Evolutionary conservation across 139 green algal species (phyloP), one percentile per base, ranked within the genome.

Genomic region (Micractinium sp.): DNA sequence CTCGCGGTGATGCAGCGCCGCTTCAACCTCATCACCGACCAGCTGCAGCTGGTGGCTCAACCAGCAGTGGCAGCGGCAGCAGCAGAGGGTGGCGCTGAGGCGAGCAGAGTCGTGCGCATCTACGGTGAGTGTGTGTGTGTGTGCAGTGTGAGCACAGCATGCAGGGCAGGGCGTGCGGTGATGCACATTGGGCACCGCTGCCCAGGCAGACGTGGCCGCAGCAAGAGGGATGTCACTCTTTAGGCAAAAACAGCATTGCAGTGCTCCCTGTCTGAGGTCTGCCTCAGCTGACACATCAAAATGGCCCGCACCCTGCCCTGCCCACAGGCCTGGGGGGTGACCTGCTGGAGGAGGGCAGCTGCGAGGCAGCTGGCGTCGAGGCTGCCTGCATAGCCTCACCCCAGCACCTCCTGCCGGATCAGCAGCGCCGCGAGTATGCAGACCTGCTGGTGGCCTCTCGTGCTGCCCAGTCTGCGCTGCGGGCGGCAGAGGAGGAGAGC

Each of bases 401-500:
- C 16, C 74, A 80, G 15, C 35, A 56, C 47, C 47, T 56, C 47
- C 47, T 56, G 47, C 33, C 74, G 0, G 85, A 88, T 31, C 9
- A 53, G 85, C 71, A 81, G 85, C 71, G 33, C 23, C 41, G 47
- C 0, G 85, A 74, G 85, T 69, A 56, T 3, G 47, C 33, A 1
- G 41, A 20, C 5, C 85, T 88, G 85, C 41, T 60, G 9, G 74
- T 69, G 4, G 85, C 85, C 7, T 67, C 41, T 20, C 35, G 71
- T 0, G 86, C 86, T 0, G 86, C 86, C 2, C 75, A 90, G 78
- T 78, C 39, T 14, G 86, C 86, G 2, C 77, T 53, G 75, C 86
- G 41, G 13, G 77, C 61, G 2, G 77, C 77, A 1, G 86, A 86
- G 86, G 86, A 86, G 36, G 86, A 90, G 63, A 69, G 38, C 61